Conservation (phyloP, 495 filamentous ascomycete genomes). For the Diplogelasinospora grovesii region DNA sequence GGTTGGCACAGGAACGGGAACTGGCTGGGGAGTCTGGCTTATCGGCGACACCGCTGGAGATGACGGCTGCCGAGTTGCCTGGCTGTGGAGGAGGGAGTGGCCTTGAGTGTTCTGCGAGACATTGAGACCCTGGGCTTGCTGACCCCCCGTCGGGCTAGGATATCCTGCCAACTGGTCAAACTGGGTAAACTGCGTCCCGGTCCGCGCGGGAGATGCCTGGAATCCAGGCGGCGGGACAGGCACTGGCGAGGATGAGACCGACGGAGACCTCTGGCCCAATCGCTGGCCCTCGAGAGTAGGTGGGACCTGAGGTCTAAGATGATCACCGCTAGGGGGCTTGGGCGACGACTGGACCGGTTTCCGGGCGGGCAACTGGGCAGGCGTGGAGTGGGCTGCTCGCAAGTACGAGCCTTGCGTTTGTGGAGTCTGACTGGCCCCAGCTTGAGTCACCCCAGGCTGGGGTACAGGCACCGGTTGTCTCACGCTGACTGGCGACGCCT, state of each 20-base stretch:
- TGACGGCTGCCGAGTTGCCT: background rate
- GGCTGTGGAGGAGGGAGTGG: background rate
- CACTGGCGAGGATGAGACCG: constrained; percentile 4
- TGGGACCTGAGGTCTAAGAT: background rate
- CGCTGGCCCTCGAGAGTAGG: background rate
- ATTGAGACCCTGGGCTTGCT: too few relatives aligned
- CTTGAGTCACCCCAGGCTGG: constrained; percentile 6
- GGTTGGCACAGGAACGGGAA: constrained; percentile 1
- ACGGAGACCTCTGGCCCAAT: constrained; percentile 1
- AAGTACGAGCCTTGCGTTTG: too few relatives aligned
- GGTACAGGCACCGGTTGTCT: constrained; percentile 13
- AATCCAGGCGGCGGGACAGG: too few relatives aligned
- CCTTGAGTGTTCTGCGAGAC: background rate
- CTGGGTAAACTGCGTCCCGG: too few relatives aligned
- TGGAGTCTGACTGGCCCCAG: too few relatives aligned
- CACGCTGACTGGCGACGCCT: constrained; percentile 15
- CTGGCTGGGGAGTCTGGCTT: constrained; percentile 1
- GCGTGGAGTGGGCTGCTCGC: background rate
- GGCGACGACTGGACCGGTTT: constrained; percentile 8
- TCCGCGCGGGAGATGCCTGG: too few relatives aligned
- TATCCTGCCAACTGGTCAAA: too few relatives aligned
- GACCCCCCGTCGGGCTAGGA: too few relatives aligned
- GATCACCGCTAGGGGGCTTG: background rate
- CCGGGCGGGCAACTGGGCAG: constrained; percentile 6
- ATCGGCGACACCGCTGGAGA: background rate